Evolutionary conservation across 257 asterid species (phyloP), one percentile per base, ranked within the genome.

Genomic region (Scutellaria barbata): DNA sequence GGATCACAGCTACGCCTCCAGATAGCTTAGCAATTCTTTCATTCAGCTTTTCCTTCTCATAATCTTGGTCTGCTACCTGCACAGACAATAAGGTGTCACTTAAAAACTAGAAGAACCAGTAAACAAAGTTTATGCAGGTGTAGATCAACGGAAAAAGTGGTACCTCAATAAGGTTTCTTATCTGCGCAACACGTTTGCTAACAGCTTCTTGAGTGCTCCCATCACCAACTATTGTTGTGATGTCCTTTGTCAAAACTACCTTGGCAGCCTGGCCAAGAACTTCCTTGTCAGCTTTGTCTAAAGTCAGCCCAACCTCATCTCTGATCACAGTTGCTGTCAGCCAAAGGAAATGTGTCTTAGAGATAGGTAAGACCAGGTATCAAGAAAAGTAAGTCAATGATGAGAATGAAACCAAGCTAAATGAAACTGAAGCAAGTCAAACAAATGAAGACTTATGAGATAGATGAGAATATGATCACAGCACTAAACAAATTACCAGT

Each of bases 1-100:
- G 99, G 69, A 95, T 92, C 58, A 95, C 96, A 30, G 99, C 98
- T 58, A 95, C 99, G 65, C 99, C 99, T 58, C 99, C 99, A 1
- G 99, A 95, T 5, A 95, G 83, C 77, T 91, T 95, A 52, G 99
- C 99, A 51, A 92, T 95, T 79, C 98, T 89, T 83, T 94, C 99
- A 40, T 79, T 89, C 47, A 91, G 77, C 45, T 91, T 94, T 59
- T 94, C 98, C 81, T 86, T 95, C 68, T 92, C 99, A 45, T 88
- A 95, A 10, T 95, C 99, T 80, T 92, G 99, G 20, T 95, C 98
- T 14, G 98, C 95, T 16, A 60, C 90, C 98, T 95, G 87, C 69
- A 53, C 45, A 30, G 53, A 47, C 35, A 7, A 74, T 33, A 53
- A 53, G 6, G 50, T 37, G 52, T 48, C 64, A 51, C 25, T 79